phyloP scores from a whole-genome alignment of 345 rosid genomes.

The Litchi chinensis region DNA sequence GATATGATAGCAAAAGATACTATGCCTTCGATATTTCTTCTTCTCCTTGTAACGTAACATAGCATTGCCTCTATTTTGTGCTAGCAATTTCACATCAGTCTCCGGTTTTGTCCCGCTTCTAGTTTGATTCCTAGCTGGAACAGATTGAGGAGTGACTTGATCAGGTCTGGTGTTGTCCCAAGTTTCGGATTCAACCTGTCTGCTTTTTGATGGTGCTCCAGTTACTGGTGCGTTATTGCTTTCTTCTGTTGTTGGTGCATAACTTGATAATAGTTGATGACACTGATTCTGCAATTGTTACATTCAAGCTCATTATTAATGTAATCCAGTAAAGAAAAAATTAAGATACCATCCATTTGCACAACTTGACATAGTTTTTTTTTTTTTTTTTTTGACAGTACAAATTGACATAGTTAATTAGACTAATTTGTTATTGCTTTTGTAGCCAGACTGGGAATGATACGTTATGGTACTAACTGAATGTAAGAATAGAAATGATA shows the following conservation, averaged over 20 bases:
- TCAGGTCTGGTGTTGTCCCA: conserved; percentile 6
- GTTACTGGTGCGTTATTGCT: background rate
- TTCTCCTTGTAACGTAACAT: conserved; percentile 43
- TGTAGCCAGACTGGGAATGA: no score
- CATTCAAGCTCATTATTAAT: background rate
- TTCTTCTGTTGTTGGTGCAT: background rate
- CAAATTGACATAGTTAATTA: no score
- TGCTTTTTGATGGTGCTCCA: conserved; percentile 1
- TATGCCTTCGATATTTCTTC: conserved; percentile 40
- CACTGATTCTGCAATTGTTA: conserved; percentile 19
- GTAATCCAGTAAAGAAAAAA: background rate
- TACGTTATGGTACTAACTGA: no score
- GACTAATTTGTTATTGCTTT: no score
- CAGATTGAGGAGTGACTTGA: background rate
- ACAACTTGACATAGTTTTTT: no score
- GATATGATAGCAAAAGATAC: background rate
- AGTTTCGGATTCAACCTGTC: background rate
- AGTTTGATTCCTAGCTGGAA: background rate
- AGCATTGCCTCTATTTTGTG: conserved; percentile 37
- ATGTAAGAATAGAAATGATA: no score
- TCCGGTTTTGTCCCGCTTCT: background rate
- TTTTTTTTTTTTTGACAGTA: no score
- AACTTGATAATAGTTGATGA: conserved; percentile 13
- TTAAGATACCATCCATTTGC: background rate
- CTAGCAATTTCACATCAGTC: conserved; percentile 19